Percentiles rank a stretch among this genome's conserved stretches.
Evolutionary conservation across 2,329 filamentous ascomycete species (phyloP).

Genomic region (Hypoxylon sp.): DNA sequence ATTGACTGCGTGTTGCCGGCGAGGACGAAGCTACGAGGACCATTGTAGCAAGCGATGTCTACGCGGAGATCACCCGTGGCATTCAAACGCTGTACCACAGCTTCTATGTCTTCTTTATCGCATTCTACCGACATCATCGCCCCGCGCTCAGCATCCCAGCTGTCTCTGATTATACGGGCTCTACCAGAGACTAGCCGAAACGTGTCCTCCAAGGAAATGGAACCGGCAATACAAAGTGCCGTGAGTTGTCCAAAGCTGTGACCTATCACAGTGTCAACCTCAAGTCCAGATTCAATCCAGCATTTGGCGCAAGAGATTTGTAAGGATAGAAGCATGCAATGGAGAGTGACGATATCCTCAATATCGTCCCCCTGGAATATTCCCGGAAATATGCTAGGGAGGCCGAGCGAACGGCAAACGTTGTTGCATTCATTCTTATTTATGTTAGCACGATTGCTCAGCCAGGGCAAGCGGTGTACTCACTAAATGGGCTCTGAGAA

Average conservation of each 20-base stretch:
- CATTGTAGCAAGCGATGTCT: slow-evolving; percentile 55
- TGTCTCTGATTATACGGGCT: slow-evolving; percentile 50
- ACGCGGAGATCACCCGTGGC: slow-evolving; percentile 1
- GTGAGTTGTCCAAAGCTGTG: slow-evolving; percentile 61
- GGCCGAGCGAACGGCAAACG: slow-evolving; percentile 8
- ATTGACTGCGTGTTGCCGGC: slow-evolving; percentile 4
- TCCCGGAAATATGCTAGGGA: slow-evolving; percentile 10
- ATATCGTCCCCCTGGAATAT: slow-evolving; percentile 8
- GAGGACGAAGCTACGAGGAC: slow-evolving; percentile 16
- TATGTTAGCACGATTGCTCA: background rate
- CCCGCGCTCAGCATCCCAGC: slow-evolving; percentile 56
- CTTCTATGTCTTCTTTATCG: slow-evolving; percentile 7
- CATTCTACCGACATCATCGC: slow-evolving; percentile 55
- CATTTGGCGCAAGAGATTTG: slow-evolving; percentile 8
- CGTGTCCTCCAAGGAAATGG: slow-evolving; percentile 52
- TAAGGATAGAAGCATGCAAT: slow-evolving; percentile 13
- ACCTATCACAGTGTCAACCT: slow-evolving; percentile 53
- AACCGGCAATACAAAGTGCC: slow-evolving; percentile 56
- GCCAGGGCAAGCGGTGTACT: background rate
- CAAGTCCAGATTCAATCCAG: slow-evolving; percentile 57
- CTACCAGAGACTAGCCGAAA: slow-evolving; percentile 51
- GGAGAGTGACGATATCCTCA: slow-evolving; percentile 13
- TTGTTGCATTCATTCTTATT: slow-evolving; percentile 7
- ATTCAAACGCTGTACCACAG: slow-evolving; percentile 1
- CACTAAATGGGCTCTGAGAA: slow-evolving; percentile 10